Percentiles rank a stretch among this genome's conserved stretches.
Conservation (phyloP, 2,329 filamentous ascomycete genomes). For the Chlorencoelia australis region DNA sequence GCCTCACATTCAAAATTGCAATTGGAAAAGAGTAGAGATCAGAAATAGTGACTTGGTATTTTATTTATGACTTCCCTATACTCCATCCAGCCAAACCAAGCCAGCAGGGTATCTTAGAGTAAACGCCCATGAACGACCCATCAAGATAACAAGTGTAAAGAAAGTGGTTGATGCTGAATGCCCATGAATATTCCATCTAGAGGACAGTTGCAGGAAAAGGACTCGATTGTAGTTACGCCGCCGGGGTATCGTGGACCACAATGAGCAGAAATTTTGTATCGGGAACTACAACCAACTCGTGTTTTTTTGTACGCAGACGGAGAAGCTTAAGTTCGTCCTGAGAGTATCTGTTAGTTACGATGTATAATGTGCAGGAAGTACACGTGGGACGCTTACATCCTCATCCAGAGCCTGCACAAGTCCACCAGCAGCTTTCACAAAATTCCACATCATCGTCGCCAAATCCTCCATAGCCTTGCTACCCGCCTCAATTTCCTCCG, state of each 20-base stretch:
- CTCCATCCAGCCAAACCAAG: too few relatives aligned
- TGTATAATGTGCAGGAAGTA: neutral
- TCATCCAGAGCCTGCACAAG: slow-evolving; percentile 64
- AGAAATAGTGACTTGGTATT: too few relatives aligned
- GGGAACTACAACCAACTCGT: slow-evolving; percentile 75
- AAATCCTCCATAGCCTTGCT: slow-evolving; percentile 50
- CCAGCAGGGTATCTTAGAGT: too few relatives aligned
- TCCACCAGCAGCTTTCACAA: slow-evolving; percentile 57
- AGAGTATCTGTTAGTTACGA: slow-evolving; percentile 7
- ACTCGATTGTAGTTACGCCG: too few relatives aligned
- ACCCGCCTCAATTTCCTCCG: slow-evolving; percentile 1
- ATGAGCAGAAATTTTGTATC: slow-evolving; percentile 71
- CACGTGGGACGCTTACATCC: slow-evolving; percentile 49
- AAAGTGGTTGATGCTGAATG: too few relatives aligned
- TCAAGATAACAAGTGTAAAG: too few relatives aligned
- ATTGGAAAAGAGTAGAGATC: too few relatives aligned
- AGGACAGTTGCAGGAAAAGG: too few relatives aligned
- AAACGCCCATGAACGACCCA: too few relatives aligned
- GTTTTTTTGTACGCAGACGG: slow-evolving; percentile 70
- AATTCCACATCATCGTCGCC: slow-evolving; percentile 66
- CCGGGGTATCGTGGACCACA: slow-evolving; percentile 72
- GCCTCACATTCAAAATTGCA: too few relatives aligned
- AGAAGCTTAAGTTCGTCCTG: slow-evolving; percentile 70
- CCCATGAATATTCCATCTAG: too few relatives aligned
- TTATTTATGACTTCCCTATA: too few relatives aligned